phyloP scores from a whole-genome alignment of 2,329 filamentous ascomycete species.

The Fusarium oligoseptatum region DNA sequence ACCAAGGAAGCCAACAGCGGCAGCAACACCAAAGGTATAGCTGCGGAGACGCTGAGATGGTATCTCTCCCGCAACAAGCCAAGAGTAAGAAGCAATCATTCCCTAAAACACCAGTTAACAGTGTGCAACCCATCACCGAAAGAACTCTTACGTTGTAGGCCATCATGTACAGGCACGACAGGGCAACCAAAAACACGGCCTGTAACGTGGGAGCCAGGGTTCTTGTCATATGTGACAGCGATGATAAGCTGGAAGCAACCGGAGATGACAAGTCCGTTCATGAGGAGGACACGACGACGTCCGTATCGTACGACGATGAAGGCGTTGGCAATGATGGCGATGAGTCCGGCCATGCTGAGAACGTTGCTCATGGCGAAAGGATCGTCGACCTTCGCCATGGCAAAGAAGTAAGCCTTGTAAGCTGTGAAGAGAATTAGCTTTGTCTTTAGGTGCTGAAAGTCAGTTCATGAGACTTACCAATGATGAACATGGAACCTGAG shows the following conservation, averaged over 20 bases:
- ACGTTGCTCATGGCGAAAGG: slow-evolving; percentile 44
- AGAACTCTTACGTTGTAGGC: slow-evolving; percentile 32
- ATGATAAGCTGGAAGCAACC: slow-evolving; percentile 41
- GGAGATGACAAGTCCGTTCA: slow-evolving; percentile 24
- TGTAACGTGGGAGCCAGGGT: slow-evolving; percentile 25
- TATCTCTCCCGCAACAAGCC: slow-evolving; percentile 40
- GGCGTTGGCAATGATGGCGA: slow-evolving; percentile 38
- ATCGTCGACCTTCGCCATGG: slow-evolving; percentile 39
- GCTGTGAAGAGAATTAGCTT: slow-evolving; percentile 8
- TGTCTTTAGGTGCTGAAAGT: rapidly evolving
- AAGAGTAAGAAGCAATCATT: slow-evolving; percentile 43
- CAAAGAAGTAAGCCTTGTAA: slow-evolving; percentile 44
- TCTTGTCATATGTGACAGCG: slow-evolving; percentile 32
- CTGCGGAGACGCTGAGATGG: slow-evolving; percentile 43
- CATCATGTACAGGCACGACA: slow-evolving; percentile 42
- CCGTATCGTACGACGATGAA: slow-evolving; percentile 40
- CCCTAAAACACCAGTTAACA: slow-evolving; percentile 1
- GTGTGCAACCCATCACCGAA: rapidly evolving
- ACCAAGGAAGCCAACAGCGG: slow-evolving; percentile 34
- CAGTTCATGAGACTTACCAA: slow-evolving; percentile 17
- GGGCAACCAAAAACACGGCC: slow-evolving; percentile 38
- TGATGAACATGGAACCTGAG: slow-evolving; percentile 43
- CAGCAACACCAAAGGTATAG: slow-evolving; percentile 39
- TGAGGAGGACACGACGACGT: slow-evolving; percentile 26
- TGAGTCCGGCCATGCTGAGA: slow-evolving; percentile 38